These are phyloP conservation scores for Psilocybe tampanensis DNA, from an alignment of 768 basidiomycete species.

Conservation along the genomic window DNA sequence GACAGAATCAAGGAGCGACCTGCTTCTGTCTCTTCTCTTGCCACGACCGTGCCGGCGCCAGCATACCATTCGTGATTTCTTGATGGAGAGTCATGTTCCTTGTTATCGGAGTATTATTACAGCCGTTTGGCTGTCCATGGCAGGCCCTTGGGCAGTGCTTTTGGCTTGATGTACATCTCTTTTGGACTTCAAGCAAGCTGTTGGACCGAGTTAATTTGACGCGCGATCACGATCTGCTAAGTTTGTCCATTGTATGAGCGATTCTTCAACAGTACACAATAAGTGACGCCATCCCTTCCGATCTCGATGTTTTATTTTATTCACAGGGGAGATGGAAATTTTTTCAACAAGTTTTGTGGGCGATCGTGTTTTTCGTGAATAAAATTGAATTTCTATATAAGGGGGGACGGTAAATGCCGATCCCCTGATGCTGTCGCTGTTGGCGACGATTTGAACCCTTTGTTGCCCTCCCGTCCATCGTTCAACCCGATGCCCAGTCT, in stretches of 20 bases:
- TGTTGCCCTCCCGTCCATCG: slow-evolving; percentile 34
- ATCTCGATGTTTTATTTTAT: neutral
- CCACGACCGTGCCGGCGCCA: slow-evolving; percentile 10
- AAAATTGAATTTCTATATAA: slow-evolving; percentile 9
- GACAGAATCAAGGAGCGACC: slow-evolving; percentile 31
- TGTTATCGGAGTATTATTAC: slow-evolving; percentile 6
- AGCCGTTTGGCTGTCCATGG: slow-evolving; percentile 11
- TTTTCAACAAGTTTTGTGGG: no score
- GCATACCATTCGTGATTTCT: slow-evolving; percentile 5
- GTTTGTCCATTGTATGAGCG: neutral
- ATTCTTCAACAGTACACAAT: neutral
- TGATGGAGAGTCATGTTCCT: slow-evolving; percentile 2
- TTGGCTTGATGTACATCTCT: slow-evolving; percentile 3
- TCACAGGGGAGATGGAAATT: no score
- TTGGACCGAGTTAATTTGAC: slow-evolving; percentile 14
- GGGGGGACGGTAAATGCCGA: slow-evolving; percentile 23
- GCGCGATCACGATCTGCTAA: neutral
- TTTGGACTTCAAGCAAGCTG: slow-evolving; percentile 10
- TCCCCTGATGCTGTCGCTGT: slow-evolving; percentile 26
- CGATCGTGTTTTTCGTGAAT: neutral
- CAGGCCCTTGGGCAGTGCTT: slow-evolving; percentile 11
- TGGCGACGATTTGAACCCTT: slow-evolving; percentile 20
- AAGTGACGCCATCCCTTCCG: slow-evolving; percentile 2
- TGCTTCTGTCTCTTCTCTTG: slow-evolving; percentile 24
- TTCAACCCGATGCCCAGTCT: slow-evolving; percentile 65